Percentiles rank a stretch among this genome's conserved stretches.
Conservation (phyloP, 495 filamentous ascomycete genomes). For the Hypoxylon lienhwacheense region DNA sequence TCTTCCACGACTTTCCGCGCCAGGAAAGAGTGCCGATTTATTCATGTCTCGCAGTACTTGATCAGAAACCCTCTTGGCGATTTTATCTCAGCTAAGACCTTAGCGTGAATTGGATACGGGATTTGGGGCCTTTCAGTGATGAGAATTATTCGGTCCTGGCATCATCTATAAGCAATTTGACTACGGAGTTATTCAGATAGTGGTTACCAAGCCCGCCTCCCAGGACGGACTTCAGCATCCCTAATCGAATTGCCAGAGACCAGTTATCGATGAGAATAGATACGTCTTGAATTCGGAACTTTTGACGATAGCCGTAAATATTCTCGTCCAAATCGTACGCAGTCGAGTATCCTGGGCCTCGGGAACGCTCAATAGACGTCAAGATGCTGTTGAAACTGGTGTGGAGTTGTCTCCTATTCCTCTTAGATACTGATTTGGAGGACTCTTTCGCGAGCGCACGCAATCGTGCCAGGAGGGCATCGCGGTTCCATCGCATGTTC, state of each 20-base stretch:
- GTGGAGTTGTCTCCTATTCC: slow-evolving; percentile 76
- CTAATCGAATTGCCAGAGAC: slow-evolving; percentile 82
- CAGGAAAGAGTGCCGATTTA: neutral
- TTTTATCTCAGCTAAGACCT: slow-evolving; percentile 22
- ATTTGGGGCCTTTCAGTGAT: slow-evolving; percentile 20
- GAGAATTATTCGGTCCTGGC: slow-evolving; percentile 41
- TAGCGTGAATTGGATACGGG: neutral
- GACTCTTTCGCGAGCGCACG: slow-evolving; percentile 59
- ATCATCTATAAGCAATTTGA: slow-evolving; percentile 64
- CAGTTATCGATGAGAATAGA: slow-evolving; percentile 84
- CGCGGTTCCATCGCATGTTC: slow-evolving; percentile 52
- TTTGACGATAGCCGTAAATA: slow-evolving; percentile 81
- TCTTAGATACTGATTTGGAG: slow-evolving; percentile 73
- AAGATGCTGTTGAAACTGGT: slow-evolving; percentile 79
- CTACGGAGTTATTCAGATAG: slow-evolving; percentile 76
- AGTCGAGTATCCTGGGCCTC: slow-evolving; percentile 52
- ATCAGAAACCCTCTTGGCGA: slow-evolving; percentile 7
- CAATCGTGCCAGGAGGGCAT: slow-evolving; percentile 61
- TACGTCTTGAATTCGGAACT: slow-evolving; percentile 70
- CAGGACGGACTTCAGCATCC: slow-evolving; percentile 73
- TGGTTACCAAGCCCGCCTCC: slow-evolving; percentile 80
- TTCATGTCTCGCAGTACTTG: slow-evolving; percentile 4
- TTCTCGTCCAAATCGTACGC: slow-evolving; percentile 49
- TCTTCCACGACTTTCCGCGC: neutral
- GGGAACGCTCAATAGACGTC: slow-evolving; percentile 73